Percentiles rank a stretch among this genome's conserved stretches.
phyloP scores from a whole-genome alignment of 139 green algal species.

The Asterochloris sp. region DNA sequence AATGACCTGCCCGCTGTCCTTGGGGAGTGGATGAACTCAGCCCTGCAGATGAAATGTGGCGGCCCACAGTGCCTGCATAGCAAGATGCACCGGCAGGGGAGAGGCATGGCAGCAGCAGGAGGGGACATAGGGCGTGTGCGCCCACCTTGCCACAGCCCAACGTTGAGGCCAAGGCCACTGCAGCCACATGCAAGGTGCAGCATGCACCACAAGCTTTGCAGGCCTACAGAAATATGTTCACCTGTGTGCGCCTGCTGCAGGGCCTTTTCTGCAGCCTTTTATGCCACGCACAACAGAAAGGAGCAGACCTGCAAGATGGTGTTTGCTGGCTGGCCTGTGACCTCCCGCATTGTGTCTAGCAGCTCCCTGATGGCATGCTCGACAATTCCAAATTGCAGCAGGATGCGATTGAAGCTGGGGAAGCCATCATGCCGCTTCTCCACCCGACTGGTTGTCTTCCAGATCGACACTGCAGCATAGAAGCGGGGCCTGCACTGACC shows the following conservation, averaged over 20 bases:
- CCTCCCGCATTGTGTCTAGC: background rate
- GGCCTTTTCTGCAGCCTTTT: background rate
- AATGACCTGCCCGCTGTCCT: too few relatives aligned
- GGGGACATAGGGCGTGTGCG: too few relatives aligned
- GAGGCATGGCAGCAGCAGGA: too few relatives aligned
- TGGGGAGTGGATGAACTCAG: too few relatives aligned
- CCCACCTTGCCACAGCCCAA: too few relatives aligned
- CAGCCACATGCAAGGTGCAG: too few relatives aligned
- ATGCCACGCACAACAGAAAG: background rate
- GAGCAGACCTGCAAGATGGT: constrained; percentile 13
- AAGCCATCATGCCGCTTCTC: background rate
- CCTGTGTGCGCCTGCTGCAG: background rate
- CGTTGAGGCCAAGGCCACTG: too few relatives aligned
- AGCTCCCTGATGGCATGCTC: constrained; percentile 8
- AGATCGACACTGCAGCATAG: constrained; percentile 12
- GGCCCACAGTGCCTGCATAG: too few relatives aligned
- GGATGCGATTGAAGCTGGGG: constrained; percentile 18
- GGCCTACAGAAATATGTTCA: too few relatives aligned
- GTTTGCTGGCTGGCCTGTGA: constrained; percentile 4
- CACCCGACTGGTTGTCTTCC: constrained; percentile 9
- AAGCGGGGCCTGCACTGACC: background rate
- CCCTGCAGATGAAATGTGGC: too few relatives aligned
- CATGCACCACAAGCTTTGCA: too few relatives aligned
- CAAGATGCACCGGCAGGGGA: too few relatives aligned
- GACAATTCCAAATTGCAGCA: constrained; percentile 18